Base-by-base conservation (phyloP, 805 yeast genomes). In the Yamadazyma sp. region DNA sequence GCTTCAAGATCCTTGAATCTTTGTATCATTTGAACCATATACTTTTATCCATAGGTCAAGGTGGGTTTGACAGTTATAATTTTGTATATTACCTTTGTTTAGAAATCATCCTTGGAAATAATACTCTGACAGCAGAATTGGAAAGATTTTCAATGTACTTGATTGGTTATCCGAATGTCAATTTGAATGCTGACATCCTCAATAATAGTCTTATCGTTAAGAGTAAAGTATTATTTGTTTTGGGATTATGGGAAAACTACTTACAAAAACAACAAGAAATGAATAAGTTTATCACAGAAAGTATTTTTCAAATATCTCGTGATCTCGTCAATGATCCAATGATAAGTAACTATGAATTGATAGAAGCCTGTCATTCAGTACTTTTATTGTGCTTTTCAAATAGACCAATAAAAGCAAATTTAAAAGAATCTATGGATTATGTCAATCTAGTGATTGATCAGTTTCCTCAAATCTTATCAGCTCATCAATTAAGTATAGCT, bases 291-390 rank as follows among this genome's bases (percentile, higher is more conserved):
- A 44, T 56, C 13, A 44, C 44, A 4, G 30, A 43, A n/a, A 45
- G 43, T 16, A 53, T 67, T 9, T 56, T 50, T 36, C 52, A 58
- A 6, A 44, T 62, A 1, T 56, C 70, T 15, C 50, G 62, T 21
- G 54, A 56, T 21, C 44, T 72, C 23, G 67, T 57, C 16, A 51
- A 52, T 26, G 51, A 58, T 31, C 41, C 35, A 1, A 40, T 35
- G 23, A 45, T 59, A 14, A 26, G 30, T 4, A 50, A 50, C n/a
- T 24, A 43, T 17, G 58, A 50, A 2, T 45, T 77, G 4, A 55
- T 79, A 8, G 91, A 83, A 49, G 75, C 81, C 0, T 66, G 79
- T 1, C 91, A 83, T 51, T 78, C 87, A 0, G 82, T 80, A 1
- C 41, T 67, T 13, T 48, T 67, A 22, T 50, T 61, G 8, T 61